Percentiles rank a stretch among this genome's conserved stretches.
Evolutionary conservation across 208 protist genomes (phyloP).

Genomic region (Vickermania spadyakhi): DNA sequence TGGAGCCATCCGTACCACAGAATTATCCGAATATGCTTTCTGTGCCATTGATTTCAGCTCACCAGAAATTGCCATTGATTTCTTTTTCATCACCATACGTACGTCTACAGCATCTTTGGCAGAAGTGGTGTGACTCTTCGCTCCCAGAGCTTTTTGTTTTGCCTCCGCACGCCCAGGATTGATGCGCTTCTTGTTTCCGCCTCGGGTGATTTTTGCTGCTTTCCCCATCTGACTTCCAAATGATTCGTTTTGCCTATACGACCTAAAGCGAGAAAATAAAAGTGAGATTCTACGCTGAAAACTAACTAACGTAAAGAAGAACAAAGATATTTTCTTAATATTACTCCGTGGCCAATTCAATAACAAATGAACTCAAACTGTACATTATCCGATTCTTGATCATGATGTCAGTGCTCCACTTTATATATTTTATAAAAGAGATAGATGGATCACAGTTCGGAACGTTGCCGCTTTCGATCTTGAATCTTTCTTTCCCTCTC

Average conservation of each 20-base stretch:
- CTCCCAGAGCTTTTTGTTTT: conserved; percentile 67
- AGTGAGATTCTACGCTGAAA: neutral
- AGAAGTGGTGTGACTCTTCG: conserved; percentile 57
- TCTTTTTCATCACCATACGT: conserved; percentile 44
- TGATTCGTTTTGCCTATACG: no score
- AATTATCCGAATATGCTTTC: neutral
- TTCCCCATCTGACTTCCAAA: conserved; percentile 35
- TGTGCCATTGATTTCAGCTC: conserved; percentile 51
- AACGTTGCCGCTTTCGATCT: conserved; percentile 5
- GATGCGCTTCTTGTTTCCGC: conserved; percentile 82
- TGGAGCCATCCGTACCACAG: conserved; percentile 73
- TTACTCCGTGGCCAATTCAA: no score
- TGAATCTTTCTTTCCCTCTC: conserved; percentile 34
- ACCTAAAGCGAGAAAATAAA: conserved; percentile 2
- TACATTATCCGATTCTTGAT: no score
- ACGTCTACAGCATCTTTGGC: conserved; percentile 54
- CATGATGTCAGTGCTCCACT: no score
- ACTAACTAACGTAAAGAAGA: neutral
- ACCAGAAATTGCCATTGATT: conserved; percentile 42
- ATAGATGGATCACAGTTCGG: conserved; percentile 25
- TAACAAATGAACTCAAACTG: no score
- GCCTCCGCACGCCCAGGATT: conserved; percentile 62
- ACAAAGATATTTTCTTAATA: no score
- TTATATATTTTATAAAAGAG: no score
- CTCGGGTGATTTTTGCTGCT: conserved; percentile 82